Evolutionary conservation across 2,329 filamentous ascomycete genomes (phyloP), one percentile per base, ranked within the genome.

Genomic region (Aspergillus pseudonomiae): DNA sequence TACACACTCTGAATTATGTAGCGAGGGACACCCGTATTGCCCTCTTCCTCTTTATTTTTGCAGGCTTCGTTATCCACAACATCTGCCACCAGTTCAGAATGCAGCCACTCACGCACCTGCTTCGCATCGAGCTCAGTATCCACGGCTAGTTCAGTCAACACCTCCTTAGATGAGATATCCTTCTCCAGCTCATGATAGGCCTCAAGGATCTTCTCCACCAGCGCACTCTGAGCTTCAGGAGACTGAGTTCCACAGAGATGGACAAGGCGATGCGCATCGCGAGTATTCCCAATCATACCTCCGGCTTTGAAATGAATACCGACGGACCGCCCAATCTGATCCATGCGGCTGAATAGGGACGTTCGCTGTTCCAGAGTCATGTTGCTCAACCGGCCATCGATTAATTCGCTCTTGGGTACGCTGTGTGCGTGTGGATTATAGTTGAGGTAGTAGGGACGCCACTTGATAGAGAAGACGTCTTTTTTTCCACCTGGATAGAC

Each of bases 361-460:
- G 66, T 68, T 5, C 73, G 71, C 46, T 73, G 70, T 28, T 74
- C 70, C 10, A 69, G 66, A 1, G 52, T 68, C 54, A 75, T 70
- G 41, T 67, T 63, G 12, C 61, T 64, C 16, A 74, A 66, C 45
- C 69, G 72, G 9, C 64, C 46, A 34, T 72, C 63, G 1, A 70
- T 64, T n/a, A 62, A 48, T 11, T 59, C 62, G 34, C 30, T 48
- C 21, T 64, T 64, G 6, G 45, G 43, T 24, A 62, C 41, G 56
- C 59, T 62, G 55, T 64, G 24, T 9, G 52, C 34, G n/a, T 62
- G 32, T 9, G 59, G 59, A 19, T 64, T 64, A 41, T 59, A 60
- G 65, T 78, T 71, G 4, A 81, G 71, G 55, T 80, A 80, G 67
- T 76, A 82, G 0, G 79, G 77, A 6, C 66, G 66, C 72, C 76